A percentile compares a stretch with the other conserved stretches of the same genome.
phyloP scores from a whole-genome alignment of 2,329 filamentous ascomycete genomes.

The Colletotrichum tanaceti region DNA sequence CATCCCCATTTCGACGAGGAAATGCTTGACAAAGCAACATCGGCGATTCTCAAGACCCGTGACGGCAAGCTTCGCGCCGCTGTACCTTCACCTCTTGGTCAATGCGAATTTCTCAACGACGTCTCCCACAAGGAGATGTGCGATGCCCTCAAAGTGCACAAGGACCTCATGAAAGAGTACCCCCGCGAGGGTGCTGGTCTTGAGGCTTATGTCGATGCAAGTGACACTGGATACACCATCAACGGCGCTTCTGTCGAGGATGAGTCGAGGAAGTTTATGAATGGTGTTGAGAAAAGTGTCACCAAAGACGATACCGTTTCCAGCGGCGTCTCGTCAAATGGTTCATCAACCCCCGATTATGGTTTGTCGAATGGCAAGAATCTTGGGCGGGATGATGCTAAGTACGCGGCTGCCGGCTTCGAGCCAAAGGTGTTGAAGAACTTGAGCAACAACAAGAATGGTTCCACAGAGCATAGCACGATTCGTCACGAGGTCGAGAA shows the following conservation, averaged over 20 bases:
- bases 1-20: constrained; percentile 75
- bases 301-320: constrained; percentile 17
- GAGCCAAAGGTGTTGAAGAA: not conserved
- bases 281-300: constrained; percentile 11
- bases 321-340: not conserved
- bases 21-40: constrained; percentile 72
- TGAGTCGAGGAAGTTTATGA: not conserved
- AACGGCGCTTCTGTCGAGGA: constrained; percentile 44
- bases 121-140: constrained; percentile 72
- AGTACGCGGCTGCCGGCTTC: constrained; percentile 12
- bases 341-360: constrained; percentile 24
- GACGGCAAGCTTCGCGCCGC: constrained; percentile 76
- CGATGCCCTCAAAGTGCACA: constrained; percentile 70
- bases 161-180: constrained; percentile 70
- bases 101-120: constrained; percentile 76
- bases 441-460: constrained; percentile 2
- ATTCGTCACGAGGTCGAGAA: constrained; percentile 10
- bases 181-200: constrained; percentile 73
- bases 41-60: constrained; percentile 77
- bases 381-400: not conserved
- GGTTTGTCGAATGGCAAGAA: constrained; percentile 28
- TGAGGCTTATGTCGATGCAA: constrained; percentile 76
- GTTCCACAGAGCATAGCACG: not conserved
- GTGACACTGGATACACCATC: constrained; percentile 71
- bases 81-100: constrained; percentile 74